These are phyloP conservation scores for Chaetomium fimeti DNA, from an alignment of 495 filamentous ascomycete species.

Conservation along the genomic window DNA sequence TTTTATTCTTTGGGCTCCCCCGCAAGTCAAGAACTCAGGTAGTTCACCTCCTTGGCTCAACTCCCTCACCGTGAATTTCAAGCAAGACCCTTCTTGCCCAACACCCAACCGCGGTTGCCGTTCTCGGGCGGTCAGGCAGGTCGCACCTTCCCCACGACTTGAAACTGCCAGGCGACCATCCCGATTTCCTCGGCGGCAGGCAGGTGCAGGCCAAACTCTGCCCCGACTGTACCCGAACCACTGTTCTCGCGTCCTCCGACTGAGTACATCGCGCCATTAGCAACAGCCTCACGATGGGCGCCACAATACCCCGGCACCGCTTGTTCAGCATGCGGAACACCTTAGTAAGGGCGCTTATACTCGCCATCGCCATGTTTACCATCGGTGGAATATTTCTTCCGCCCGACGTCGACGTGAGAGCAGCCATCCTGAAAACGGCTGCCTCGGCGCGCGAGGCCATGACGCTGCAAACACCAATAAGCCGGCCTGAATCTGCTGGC, in stretches of 20 bases:
- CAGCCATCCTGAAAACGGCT: slow-evolving; percentile 40
- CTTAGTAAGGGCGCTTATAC: slow-evolving; percentile 40
- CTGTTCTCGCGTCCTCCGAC: too few species aligned
- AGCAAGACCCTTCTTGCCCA: too few species aligned
- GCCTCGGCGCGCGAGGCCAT: slow-evolving; percentile 37
- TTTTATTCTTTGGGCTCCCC: background rate
- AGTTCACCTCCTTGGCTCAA: too few species aligned
- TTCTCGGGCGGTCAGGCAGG: too few species aligned
- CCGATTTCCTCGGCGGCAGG: too few species aligned
- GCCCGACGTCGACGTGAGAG: slow-evolving; percentile 42
- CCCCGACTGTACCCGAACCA: too few species aligned
- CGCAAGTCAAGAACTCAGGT: background rate
- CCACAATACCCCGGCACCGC: slow-evolving; percentile 39
- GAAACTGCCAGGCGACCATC: too few species aligned
- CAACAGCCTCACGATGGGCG: slow-evolving; percentile 36
- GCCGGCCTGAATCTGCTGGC: background rate
- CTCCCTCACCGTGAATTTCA: too few species aligned
- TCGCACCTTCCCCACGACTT: too few species aligned
- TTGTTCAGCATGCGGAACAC: slow-evolving; percentile 49
- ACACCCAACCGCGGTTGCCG: too few species aligned
- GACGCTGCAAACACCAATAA: slow-evolving; percentile 37
- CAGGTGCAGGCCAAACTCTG: too few species aligned
- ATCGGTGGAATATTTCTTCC: slow-evolving; percentile 39
- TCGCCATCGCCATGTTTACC: slow-evolving; percentile 39
- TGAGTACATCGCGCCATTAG: too few species aligned